phyloP scores from a whole-genome alignment of 2,329 filamentous ascomycete species.

The Aspergillus pseudoviridinutans region DNA sequence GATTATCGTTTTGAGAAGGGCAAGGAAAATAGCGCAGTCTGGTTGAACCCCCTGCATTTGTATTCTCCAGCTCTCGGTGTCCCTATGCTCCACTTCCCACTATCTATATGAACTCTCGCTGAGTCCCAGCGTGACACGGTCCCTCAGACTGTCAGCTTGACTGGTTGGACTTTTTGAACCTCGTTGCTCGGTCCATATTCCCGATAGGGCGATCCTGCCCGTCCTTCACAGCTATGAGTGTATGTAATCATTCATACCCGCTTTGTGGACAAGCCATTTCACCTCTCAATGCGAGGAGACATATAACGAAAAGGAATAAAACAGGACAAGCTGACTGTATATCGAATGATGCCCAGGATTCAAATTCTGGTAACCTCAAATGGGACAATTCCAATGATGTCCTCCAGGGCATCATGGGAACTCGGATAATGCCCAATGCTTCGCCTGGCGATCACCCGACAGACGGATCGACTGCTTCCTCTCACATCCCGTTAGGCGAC shows the following conservation, averaged over 20 bases:
- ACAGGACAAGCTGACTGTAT: neutral
- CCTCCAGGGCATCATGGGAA: slow-evolving; percentile 31
- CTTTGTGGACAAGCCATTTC: neutral
- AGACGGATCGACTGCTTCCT: slow-evolving; percentile 7
- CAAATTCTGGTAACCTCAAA: slow-evolving; percentile 7
- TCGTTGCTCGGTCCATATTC: neutral
- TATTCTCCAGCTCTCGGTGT: neutral
- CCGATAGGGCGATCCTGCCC: neutral
- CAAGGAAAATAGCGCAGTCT: neutral
- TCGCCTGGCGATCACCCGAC: slow-evolving; percentile 11
- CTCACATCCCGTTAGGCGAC: slow-evolving; percentile 17
- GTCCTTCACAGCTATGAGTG: slow-evolving; percentile 10
- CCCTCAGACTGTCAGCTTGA: neutral
- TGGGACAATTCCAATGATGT: slow-evolving; percentile 26
- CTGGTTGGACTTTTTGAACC: neutral
- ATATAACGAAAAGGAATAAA: neutral
- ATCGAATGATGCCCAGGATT: slow-evolving; percentile 6
- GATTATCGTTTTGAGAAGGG: neutral
- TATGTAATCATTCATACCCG: slow-evolving; percentile 6
- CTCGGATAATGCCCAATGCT: slow-evolving; percentile 7
- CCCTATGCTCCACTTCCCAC: neutral
- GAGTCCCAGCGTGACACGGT: neutral
- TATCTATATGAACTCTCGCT: neutral
- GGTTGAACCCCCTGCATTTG: neutral
- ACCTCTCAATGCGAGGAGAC: neutral